Evolutionary conservation across 1,284 basidiomycete genomes (phyloP), one percentile per base, ranked within the genome.

Genomic region (Malassezia psittaci): DNA sequence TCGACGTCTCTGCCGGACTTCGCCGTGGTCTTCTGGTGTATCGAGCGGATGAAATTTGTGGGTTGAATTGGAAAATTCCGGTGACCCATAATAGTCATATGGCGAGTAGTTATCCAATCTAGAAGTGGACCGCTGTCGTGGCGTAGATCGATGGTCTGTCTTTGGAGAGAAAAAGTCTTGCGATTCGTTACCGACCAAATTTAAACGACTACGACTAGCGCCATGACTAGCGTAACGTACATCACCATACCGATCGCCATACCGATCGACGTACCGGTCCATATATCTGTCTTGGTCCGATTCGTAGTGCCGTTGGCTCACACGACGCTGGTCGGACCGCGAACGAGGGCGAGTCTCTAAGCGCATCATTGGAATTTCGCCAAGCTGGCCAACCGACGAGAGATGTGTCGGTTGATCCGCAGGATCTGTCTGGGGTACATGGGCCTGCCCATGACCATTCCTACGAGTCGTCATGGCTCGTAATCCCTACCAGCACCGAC

Each of bases 361-460:
- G 5, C 19, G 45, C 33, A 47, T 16, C 45, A 47, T 12, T 10
- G 45, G 45, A 12, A 47, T 47, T 16, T 34, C 45, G 5, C 34
- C 45, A 11, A 37, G 34, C n/a, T 47, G 33, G 12, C 45, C 33
- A 12, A 34, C 34, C n/a, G 34, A 33, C 16, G 32, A 37, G 9
- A 37, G 32, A 7, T 47, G 32, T 9, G 45, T 6, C 11, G n/a
- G 13, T 35, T 35, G 45, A 2, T 16, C 33, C 18, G 32, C 11
- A n/a, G 45, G 15, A 24, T 43, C 49, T 16, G 48, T 33, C 2
- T 49, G 41, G 16, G 29, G 34, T 7, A 43, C 29, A 10, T 47
- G 53, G 10, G 37, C 48, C n/a, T 50, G 42, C 8, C 53, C 53
- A 5, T 44, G 35, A n/a, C 53, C 48, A n/a, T 55, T 21, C 29